Evolutionary conservation across 148 eudicot genomes (phyloP).

Genomic region (Rhododendron kiyosumense): DNA sequence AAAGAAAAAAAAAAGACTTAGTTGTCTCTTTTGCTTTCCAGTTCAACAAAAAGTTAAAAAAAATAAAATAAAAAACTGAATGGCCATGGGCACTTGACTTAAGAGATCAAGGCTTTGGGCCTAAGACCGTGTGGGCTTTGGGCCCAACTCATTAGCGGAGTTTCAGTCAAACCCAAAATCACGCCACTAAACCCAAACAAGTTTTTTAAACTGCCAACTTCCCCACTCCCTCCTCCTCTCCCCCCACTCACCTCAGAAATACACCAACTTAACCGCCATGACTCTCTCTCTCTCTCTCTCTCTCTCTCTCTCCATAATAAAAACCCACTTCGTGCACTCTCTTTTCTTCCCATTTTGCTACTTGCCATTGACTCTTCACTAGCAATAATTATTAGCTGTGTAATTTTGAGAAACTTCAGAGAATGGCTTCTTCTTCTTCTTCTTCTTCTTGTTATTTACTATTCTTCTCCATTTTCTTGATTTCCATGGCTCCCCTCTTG

Average conservation of each 20-base stretch:
- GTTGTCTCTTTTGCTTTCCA: no score
- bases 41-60: no score
- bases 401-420: background rate
- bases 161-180: background rate
- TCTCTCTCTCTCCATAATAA: background rate
- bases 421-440: background rate
- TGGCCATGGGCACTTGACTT: background rate
- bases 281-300: background rate
- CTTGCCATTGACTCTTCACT: background rate
- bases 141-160: background rate
- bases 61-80: no score
- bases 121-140: background rate
- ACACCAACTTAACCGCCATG: constrained; percentile 14
- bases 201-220: background rate
- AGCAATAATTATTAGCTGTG: background rate
- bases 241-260: constrained; percentile 4
- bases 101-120: background rate
- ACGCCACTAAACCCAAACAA: background rate
- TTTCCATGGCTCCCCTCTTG: background rate
- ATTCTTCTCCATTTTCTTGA: background rate
- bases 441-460: background rate
- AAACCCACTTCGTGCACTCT: background rate
- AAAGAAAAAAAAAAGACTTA: no score
- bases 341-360: background rate
- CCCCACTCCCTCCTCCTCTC: background rate